Evolutionary conservation across 768 basidiomycete genomes (phyloP), one percentile per base, ranked within the genome.

Genomic region (Psilocybe cubensis): DNA sequence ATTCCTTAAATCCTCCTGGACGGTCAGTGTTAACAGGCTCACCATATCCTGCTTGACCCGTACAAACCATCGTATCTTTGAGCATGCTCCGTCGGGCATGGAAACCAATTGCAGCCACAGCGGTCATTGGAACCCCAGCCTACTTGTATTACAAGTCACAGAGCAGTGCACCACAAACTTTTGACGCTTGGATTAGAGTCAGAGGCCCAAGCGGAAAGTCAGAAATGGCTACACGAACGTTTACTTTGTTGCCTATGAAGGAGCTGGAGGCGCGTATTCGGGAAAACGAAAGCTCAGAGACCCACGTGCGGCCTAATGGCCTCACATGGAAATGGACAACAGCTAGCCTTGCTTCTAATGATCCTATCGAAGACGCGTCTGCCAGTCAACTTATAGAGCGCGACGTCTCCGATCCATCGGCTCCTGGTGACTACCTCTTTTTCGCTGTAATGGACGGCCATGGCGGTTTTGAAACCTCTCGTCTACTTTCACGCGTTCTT

Each of bases 401-500:
- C 35, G 86, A 91, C 65, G 74, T 74, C 3, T 74, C 82, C n/a
- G 84, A 87, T 62, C 77, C 82, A 9, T 78, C 82, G 3, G 77
- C 77, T 0, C 81, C 83, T 1, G 89, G 89, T 12, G 91, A 92
- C 66, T 81, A 90, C 58, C 77, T 94, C 41, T 91, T 96, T 72
- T 95, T 94, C 66, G 77, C 92, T 1, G 87, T 96, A 31, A 90
- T 96, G 87, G 94, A 95, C 64, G 94, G 95, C 2, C 97, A 98
- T 69, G 78, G 84, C 2, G 97, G 97, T 1, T 83, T 75, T 33
- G 82, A 92, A 50, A 98, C 96, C 2, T 94, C 92, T 11, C 82
- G 84, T 54, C 79, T 96, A 29, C 86, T 98, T 49, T 88, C 91
- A 2, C 87, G 88, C 54, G 83, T 89, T 45, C 82, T 98, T 57